A percentile compares a stretch with the other conserved stretches of the same genome.
phyloP scores from a whole-genome alignment of 2,329 filamentous ascomycete species.

The Botrytis squamosa region DNA sequence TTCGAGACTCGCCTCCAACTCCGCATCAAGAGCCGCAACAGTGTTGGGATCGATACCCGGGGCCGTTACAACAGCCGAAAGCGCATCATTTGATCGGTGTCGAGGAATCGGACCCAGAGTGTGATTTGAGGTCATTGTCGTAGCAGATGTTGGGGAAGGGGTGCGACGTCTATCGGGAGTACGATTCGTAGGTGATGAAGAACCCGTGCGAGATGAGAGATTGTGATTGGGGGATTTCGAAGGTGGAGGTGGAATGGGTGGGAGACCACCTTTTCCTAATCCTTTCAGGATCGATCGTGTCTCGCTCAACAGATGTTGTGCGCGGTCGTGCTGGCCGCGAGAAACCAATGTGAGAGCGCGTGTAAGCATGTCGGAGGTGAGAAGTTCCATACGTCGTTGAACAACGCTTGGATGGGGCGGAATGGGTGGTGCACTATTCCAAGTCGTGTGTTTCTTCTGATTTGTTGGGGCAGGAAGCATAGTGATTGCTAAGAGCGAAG shows the following conservation, averaged over 20 bases:
- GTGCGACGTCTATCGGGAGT: conserved; percentile 42
- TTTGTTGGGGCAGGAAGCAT: conserved; percentile 71
- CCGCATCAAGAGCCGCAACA: conserved; percentile 83
- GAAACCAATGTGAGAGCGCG: conserved; percentile 87
- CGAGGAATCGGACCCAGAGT: conserved; percentile 46
- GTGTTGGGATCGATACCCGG: conserved; percentile 81
- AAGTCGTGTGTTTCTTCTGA: conserved; percentile 62
- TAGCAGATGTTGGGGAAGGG: conserved; percentile 46
- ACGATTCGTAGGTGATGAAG: conserved; percentile 33
- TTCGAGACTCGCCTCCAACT: conserved; percentile 86
- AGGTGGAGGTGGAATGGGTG: conserved; percentile 73
- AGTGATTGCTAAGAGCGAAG: conserved; percentile 89
- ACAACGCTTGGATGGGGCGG: conserved; percentile 94
- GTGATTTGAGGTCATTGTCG: conserved; percentile 31
- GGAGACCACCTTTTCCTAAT: conserved; percentile 89
- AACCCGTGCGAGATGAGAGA: conserved; percentile 21
- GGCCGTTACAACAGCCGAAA: conserved; percentile 49
- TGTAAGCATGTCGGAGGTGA: conserved; percentile 97
- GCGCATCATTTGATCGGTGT: conserved; percentile 51
- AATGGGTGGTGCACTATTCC: conserved; percentile 72
- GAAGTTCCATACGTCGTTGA: conserved; percentile 92
- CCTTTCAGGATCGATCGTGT: conserved; percentile 95
- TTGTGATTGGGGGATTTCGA: conserved; percentile 32
- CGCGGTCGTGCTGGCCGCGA: conserved; percentile 88
- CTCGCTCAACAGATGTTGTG: conserved; percentile 87